Evolutionary conservation across 306 rosid species (phyloP).

Genomic region (Pyrus pyrifolia): DNA sequence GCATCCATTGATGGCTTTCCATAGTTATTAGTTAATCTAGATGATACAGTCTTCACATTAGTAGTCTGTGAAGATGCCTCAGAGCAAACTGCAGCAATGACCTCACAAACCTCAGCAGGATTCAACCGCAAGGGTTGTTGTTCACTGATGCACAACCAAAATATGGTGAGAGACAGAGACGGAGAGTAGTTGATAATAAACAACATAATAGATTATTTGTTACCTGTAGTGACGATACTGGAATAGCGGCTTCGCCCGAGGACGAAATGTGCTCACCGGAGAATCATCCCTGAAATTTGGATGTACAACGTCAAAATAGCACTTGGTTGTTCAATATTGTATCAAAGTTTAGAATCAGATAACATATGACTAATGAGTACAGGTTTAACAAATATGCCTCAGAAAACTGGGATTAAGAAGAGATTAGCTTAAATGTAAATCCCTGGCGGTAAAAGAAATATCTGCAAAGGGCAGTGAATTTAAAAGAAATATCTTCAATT

Average conservation of each 20-base stretch:
- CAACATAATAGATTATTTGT: constrained; percentile 7
- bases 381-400: background rate
- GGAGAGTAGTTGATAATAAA: background rate
- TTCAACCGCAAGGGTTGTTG: constrained; percentile 95
- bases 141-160: constrained; percentile 63
- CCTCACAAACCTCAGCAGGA: constrained; percentile 95
- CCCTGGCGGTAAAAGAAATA: background rate
- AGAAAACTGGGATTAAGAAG: background rate
- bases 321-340: constrained; percentile 7
- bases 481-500: background rate
- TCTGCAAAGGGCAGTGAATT: background rate
- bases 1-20: constrained; percentile 94
- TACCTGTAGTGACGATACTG: constrained; percentile 99
- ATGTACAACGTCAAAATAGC: background rate
- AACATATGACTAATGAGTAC: background rate
- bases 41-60: constrained; percentile 50
- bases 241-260: constrained; percentile 80
- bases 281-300: constrained; percentile 73
- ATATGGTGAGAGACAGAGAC: constrained; percentile 22
- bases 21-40: constrained; percentile 58
- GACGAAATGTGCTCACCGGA: constrained; percentile 81
- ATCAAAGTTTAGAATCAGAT: background rate
- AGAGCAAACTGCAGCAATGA: constrained; percentile 97
- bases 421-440: background rate
- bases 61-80: constrained; percentile 59